These are phyloP conservation scores for Hypoxylon sp. DNA, from an alignment of 2,329 filamentous ascomycete genomes.

Conservation along the genomic window DNA sequence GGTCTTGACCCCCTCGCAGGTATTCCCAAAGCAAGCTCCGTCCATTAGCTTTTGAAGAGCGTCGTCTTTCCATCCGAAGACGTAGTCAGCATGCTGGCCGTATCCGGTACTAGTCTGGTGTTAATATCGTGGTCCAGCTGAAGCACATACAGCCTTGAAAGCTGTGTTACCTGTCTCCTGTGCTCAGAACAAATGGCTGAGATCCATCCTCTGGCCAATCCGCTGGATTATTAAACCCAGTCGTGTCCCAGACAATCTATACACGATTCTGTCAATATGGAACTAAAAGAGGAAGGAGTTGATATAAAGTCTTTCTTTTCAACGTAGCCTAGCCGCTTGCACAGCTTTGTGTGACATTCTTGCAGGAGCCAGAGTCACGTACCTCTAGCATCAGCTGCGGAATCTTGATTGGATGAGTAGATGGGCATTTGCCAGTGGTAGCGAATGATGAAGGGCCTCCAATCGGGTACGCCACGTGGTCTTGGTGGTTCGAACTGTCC, in stretches of 20 bases:
- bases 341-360: not conserved
- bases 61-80: slow-evolving; percentile 47
- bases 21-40: slow-evolving; percentile 45
- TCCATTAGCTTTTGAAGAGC: slow-evolving; percentile 47
- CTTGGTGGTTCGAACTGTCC: slow-evolving; percentile 62
- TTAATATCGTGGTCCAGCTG: slow-evolving; percentile 4
- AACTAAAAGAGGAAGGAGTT: not conserved
- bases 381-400: slow-evolving; percentile 73
- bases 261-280: slow-evolving; percentile 1
- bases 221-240: slow-evolving; percentile 46
- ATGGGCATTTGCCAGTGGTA: slow-evolving; percentile 59
- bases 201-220: slow-evolving; percentile 50
- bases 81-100: slow-evolving; percentile 47
- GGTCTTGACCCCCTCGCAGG: slow-evolving; percentile 42
- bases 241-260: slow-evolving; percentile 60
- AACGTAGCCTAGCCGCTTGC: not conserved
- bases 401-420: slow-evolving; percentile 65
- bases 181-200: slow-evolving; percentile 47
- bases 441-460: slow-evolving; percentile 44
- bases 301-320: not conserved
- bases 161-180: slow-evolving; percentile 43
- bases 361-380: not conserved
- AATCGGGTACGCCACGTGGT: slow-evolving; percentile 64
- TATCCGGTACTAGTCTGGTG: slow-evolving; percentile 41
- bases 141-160: not conserved